Evolutionary conservation across 2,329 filamentous ascomycete genomes (phyloP).

Genomic region (Emergomyces pasteurianus): DNA sequence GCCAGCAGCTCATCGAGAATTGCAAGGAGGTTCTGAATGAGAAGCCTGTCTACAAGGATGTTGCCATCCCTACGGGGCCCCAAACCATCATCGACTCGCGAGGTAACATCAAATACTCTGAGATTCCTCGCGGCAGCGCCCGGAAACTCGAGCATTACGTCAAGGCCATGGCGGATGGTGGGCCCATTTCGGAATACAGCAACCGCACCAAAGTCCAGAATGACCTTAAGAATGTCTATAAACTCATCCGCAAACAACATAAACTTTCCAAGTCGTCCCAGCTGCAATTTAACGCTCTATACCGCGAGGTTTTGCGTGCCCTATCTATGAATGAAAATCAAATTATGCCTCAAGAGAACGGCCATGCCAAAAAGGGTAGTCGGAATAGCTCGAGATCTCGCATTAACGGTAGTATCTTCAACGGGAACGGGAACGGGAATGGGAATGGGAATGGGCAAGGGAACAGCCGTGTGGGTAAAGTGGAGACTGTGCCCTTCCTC

Average conservation of each 20-base stretch:
- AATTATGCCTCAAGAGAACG: constrained; percentile 80
- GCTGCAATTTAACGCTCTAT: constrained; percentile 89
- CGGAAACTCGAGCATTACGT: constrained; percentile 98
- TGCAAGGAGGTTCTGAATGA: constrained; percentile 81
- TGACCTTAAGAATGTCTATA: constrained; percentile 89
- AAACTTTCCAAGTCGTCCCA: constrained; percentile 94
- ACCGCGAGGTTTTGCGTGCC: constrained; percentile 86
- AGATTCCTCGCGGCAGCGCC: constrained; percentile 74
- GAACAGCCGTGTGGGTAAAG: constrained; percentile 51
- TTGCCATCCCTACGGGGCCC: constrained; percentile 80
- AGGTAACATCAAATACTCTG: constrained; percentile 85
- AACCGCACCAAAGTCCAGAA: constrained; percentile 97
- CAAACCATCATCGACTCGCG: constrained; percentile 85
- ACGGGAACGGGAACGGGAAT: neutral
- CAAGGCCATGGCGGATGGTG: constrained; percentile 94
- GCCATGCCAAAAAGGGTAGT: constrained; percentile 45
- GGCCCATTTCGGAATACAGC: constrained; percentile 97
- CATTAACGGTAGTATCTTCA: neutral
- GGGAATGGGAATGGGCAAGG: neutral
- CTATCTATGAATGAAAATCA: constrained; percentile 97
- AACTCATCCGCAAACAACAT: constrained; percentile 96
- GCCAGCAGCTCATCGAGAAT: constrained; percentile 88
- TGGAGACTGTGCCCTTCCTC: constrained; percentile 94
- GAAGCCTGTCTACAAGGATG: constrained; percentile 90
- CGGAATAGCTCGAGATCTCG: constrained; percentile 32